These are phyloP conservation scores for Coemansia sp. DNA, from an alignment of 192 early-diverging fungal genomes.

Conservation along the genomic window DNA sequence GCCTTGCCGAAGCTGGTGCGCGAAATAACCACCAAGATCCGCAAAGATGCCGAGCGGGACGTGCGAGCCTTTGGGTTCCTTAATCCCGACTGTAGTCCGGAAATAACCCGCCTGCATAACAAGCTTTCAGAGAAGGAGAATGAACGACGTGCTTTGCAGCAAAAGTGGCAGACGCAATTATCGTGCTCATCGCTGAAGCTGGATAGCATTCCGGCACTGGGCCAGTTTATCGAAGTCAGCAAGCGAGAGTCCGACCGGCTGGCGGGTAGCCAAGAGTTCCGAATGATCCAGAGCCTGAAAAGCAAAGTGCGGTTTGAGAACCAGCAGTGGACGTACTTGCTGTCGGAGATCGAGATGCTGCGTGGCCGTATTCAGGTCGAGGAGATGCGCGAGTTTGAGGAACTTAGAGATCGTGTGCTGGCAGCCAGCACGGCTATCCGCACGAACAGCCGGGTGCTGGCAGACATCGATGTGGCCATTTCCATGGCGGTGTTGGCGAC, in stretches of 20 bases:
- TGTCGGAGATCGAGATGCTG: slow-evolving; percentile 55
- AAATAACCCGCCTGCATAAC: slow-evolving; percentile 38
- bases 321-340: slow-evolving; percentile 59
- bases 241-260: slow-evolving; percentile 49
- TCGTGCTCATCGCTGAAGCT: slow-evolving; percentile 40
- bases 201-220: slow-evolving; percentile 37
- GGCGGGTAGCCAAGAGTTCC: slow-evolving; percentile 19
- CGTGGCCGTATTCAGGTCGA: slow-evolving; percentile 46
- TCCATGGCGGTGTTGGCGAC: slow-evolving; percentile 59
- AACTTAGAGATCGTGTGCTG: slow-evolving; percentile 47
- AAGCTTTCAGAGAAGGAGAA: slow-evolving; percentile 45
- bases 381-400: slow-evolving; percentile 58
- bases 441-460: slow-evolving; percentile 60
- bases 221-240: slow-evolving; percentile 59
- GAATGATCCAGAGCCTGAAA: slow-evolving; percentile 54
- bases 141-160: slow-evolving; percentile 43
- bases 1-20: slow-evolving; percentile 41
- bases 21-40: slow-evolving; percentile 49
- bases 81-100: slow-evolving; percentile 41
- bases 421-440: slow-evolving; percentile 58
- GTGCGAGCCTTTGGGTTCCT: slow-evolving; percentile 56
- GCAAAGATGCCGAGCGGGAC: slow-evolving; percentile 46
- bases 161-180: slow-evolving; percentile 33
- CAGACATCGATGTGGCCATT: slow-evolving; percentile 66
- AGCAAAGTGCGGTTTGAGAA: slow-evolving; percentile 58